Percentiles rank a stretch among this genome's conserved stretches.
Conservation (phyloP, 768 basidiomycete species). For the Tephrocybe sp. region DNA sequence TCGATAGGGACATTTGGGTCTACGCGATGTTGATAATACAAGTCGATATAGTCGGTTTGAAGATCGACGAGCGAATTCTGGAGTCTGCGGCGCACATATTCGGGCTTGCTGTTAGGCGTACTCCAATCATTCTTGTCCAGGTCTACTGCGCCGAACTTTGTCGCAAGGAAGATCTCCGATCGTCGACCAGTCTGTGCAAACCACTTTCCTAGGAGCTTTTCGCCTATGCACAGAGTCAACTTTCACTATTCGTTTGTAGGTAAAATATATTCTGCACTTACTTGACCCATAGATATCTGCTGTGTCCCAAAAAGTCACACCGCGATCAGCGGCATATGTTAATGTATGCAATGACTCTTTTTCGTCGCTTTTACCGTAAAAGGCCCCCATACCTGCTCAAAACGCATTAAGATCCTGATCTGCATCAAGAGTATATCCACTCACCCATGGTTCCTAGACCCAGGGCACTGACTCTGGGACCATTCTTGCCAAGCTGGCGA, state of each 20-base stretch:
- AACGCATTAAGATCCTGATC: not conserved
- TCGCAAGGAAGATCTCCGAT: constrained; percentile 57
- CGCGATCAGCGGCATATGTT: constrained; percentile 21
- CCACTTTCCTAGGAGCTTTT: constrained; percentile 22
- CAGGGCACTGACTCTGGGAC: constrained; percentile 23
- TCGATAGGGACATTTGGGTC: constrained; percentile 47
- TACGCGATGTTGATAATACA: constrained; percentile 45
- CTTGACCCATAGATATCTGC: constrained; percentile 45
- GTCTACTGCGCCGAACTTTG: constrained; percentile 34
- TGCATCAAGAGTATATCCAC: not conserved
- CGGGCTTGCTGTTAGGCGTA: constrained; percentile 17
- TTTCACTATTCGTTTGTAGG: no score
- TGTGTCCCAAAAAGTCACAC: constrained; percentile 45
- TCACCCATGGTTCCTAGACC: constrained; percentile 25
- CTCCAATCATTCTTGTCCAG: constrained; percentile 24
- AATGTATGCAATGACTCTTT: constrained; percentile 15
- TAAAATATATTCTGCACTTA: constrained; percentile 21
- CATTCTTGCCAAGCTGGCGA: constrained; percentile 22
- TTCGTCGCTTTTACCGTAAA: constrained; percentile 13
- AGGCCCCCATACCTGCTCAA: not conserved
- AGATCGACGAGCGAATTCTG: constrained; percentile 39
- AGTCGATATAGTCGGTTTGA: constrained; percentile 39
- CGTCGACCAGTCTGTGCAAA: constrained; percentile 51
- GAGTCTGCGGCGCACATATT: constrained; percentile 33
- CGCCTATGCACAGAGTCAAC: not conserved